Conservation (phyloP, 495 filamentous ascomycete genomes). For the Zalerion maritima region DNA sequence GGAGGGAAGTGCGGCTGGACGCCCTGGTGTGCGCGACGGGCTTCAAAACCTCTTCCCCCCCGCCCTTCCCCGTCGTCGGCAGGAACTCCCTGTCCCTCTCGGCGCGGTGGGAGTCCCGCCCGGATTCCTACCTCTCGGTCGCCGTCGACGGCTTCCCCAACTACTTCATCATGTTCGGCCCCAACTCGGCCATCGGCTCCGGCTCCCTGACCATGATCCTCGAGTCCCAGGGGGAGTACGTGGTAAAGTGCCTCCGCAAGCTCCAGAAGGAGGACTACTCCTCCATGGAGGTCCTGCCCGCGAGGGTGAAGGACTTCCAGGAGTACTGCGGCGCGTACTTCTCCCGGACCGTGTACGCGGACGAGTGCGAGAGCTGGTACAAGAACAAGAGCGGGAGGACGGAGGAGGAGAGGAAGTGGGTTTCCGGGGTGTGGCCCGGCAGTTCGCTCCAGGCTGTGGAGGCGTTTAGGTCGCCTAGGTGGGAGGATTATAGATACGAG, state of each 20-base stretch:
- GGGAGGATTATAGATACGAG: constrained; percentile 31
- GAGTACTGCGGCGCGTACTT: constrained; percentile 50
- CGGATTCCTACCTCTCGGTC: constrained; percentile 49
- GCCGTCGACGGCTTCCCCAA: constrained; percentile 54
- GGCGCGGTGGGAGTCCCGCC: constrained; percentile 33
- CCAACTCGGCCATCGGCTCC: constrained; percentile 41
- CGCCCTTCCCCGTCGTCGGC: constrained; percentile 45
- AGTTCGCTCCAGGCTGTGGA: constrained; percentile 29
- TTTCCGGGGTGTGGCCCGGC: constrained; percentile 28
- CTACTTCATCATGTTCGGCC: constrained; percentile 45
- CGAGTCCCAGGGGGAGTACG: constrained; percentile 46
- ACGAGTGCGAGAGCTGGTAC: constrained; percentile 60
- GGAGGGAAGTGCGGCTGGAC: constrained; percentile 30
- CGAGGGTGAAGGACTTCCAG: constrained; percentile 45
- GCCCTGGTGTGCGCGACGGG: constrained; percentile 55
- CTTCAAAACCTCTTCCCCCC: constrained; percentile 41
- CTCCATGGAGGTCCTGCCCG: constrained; percentile 28
- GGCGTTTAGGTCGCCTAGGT: constrained; percentile 25
- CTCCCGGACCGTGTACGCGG: constrained; percentile 45
- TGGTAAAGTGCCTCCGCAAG: constrained; percentile 49
- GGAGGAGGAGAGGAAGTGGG: constrained; percentile 16
- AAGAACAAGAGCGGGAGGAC: constrained; percentile 24
- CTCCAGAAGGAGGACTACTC: constrained; percentile 52
- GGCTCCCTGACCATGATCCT: constrained; percentile 41
- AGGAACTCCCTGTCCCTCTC: constrained; percentile 31